These are phyloP conservation scores for Exophiala phaeomuriformis DNA, from an alignment of 2,329 filamentous ascomycete species.

Conservation along the genomic window DNA sequence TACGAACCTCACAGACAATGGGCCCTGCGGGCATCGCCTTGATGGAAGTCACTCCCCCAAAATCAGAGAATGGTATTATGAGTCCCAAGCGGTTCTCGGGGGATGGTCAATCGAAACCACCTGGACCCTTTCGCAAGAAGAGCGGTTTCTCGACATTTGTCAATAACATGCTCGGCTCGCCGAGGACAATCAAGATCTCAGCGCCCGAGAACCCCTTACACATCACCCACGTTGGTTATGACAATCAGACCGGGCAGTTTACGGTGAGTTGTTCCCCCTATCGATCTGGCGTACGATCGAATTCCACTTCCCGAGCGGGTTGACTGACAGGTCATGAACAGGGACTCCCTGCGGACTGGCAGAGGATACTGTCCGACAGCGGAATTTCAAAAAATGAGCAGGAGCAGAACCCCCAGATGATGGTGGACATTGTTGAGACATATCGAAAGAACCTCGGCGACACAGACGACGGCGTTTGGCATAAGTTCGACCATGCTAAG, in stretches of 20 bases:
- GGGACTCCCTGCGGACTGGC: conserved; percentile 97
- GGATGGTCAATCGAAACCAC: conserved; percentile 48
- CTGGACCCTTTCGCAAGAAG: conserved; percentile 60
- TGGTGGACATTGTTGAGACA: conserved; percentile 91
- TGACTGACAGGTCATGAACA: conserved; percentile 32
- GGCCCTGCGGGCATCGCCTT: conserved; percentile 36
- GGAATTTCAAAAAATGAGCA: conserved; percentile 95
- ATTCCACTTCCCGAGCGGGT: neutral
- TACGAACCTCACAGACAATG: conserved; percentile 57
- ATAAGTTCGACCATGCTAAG: conserved; percentile 89
- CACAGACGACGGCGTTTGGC: conserved; percentile 75
- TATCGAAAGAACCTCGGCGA: conserved; percentile 89
- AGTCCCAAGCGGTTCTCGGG: conserved; percentile 45
- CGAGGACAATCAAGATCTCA: conserved; percentile 89
- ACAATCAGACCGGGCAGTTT: conserved; percentile 92
- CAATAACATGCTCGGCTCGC: conserved; percentile 74
- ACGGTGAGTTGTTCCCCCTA: conserved; percentile 56
- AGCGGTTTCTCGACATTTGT: conserved; percentile 82
- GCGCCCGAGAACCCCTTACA: conserved; percentile 95
- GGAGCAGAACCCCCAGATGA: conserved; percentile 89
- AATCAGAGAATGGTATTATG: conserved; percentile 50
- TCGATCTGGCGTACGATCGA: neutral
- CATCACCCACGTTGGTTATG: conserved; percentile 95
- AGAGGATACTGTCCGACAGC: conserved; percentile 87
- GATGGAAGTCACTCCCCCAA: conserved; percentile 45